Evolutionary conservation across 78 protist genomes (phyloP).

Genomic region (Dictyostelium intermedium): DNA sequence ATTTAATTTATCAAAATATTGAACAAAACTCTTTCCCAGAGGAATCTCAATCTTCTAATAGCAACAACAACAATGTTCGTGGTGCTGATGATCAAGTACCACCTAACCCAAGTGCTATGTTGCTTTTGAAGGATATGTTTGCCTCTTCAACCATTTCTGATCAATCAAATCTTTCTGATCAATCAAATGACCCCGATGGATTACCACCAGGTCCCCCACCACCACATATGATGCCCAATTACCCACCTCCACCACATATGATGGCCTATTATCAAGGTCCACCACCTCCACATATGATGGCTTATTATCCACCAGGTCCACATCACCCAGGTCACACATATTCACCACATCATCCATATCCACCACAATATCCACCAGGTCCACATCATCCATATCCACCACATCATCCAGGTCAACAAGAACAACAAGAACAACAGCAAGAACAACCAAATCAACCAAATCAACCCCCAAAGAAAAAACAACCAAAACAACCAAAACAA

Average conservation of each 20-base stretch:
- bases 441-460: not conserved
- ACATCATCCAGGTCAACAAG: not conserved
- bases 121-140: not conserved
- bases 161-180: not conserved
- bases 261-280: not conserved
- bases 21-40: not conserved
- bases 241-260: not conserved
- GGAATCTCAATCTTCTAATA: not conserved
- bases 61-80: too few species aligned
- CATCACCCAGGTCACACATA: not conserved
- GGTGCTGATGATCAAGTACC: not conserved
- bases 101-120: not conserved
- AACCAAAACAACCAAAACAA: not conserved
- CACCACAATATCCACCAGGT: not conserved
- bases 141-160: not conserved
- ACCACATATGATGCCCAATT: not conserved
- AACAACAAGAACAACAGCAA: not conserved
- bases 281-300: not conserved
- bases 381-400: not conserved
- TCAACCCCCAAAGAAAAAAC: not conserved
- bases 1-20: constrained; percentile 14
- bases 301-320: too few species aligned
- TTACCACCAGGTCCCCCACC: constrained; percentile 37
- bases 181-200: not conserved
- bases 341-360: not conserved